phyloP scores from a whole-genome alignment of 2,329 filamentous ascomycete genomes.

The Aspergillus phoenicis region DNA sequence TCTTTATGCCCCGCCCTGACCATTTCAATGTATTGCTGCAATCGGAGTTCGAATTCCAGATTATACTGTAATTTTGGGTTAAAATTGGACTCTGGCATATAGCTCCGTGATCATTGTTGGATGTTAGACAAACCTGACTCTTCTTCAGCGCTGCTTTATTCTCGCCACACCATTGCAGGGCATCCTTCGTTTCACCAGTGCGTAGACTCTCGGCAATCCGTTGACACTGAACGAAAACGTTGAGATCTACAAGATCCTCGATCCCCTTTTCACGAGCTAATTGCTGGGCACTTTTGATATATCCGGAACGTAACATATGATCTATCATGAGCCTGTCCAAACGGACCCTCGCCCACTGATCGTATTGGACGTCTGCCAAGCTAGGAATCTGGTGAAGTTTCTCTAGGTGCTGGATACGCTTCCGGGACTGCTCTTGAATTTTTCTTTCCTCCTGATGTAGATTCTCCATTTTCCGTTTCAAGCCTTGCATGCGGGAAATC shows the following conservation, averaged over 20 bases:
- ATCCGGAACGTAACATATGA: slow-evolving; percentile 83
- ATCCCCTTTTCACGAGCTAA: slow-evolving; percentile 76
- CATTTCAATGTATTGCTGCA: slow-evolving; percentile 94
- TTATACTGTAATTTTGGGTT: slow-evolving; percentile 59
- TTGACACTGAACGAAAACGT: slow-evolving; percentile 82
- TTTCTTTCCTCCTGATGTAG: slow-evolving; percentile 78
- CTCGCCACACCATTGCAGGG: slow-evolving; percentile 86
- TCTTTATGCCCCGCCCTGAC: slow-evolving; percentile 66
- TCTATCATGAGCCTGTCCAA: slow-evolving; percentile 88
- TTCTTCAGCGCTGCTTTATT: slow-evolving; percentile 92
- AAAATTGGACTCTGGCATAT: not conserved
- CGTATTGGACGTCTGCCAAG: slow-evolving; percentile 89
- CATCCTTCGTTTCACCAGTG: slow-evolving; percentile 72
- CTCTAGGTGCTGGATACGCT: slow-evolving; percentile 77
- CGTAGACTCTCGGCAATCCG: slow-evolving; percentile 73
- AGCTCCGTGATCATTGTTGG: not conserved
- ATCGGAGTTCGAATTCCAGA: slow-evolving; percentile 87
- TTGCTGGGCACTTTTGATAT: slow-evolving; percentile 72
- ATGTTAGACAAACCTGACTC: slow-evolving; percentile 64
- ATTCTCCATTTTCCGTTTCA: slow-evolving; percentile 82
- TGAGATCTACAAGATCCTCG: slow-evolving; percentile 79
- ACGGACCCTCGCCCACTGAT: slow-evolving; percentile 80
- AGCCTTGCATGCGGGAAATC: slow-evolving; percentile 77
- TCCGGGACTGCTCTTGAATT: slow-evolving; percentile 73
- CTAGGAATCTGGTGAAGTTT: slow-evolving; percentile 78